A percentile compares a stretch with the other conserved stretches of the same genome.
Conservation (phyloP, 2,329 filamentous ascomycete species). For the Fusarium sublunatum region DNA sequence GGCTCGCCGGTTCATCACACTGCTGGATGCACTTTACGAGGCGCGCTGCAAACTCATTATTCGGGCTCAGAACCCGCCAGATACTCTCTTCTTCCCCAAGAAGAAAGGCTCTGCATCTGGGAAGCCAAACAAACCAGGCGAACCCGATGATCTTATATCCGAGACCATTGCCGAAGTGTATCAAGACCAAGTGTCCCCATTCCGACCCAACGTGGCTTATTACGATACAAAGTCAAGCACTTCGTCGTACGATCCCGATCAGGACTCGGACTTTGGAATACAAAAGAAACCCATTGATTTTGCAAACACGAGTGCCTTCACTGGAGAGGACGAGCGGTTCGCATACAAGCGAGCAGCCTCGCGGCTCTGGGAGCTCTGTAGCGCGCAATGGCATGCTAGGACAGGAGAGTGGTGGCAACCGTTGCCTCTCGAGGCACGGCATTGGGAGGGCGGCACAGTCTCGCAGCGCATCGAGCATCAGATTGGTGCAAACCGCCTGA, state of each 20-base stretch:
- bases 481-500: conserved; percentile 2
- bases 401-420: conserved; percentile 78
- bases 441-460: conserved; percentile 68
- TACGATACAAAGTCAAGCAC: conserved; percentile 64
- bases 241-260: conserved; percentile 65
- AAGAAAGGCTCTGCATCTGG: conserved; percentile 39
- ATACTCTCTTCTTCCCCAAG: conserved; percentile 83
- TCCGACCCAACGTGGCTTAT: conserved; percentile 80
- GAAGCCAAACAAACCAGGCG: conserved; percentile 23
- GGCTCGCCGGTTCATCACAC: conserved; percentile 81
- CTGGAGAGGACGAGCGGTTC: conserved; percentile 84
- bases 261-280: conserved; percentile 66
- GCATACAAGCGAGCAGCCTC: conserved; percentile 82
- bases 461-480: conserved; percentile 39
- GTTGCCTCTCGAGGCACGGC: conserved; percentile 69
- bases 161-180: conserved; percentile 73
- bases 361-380: conserved; percentile 85
- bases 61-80: conserved; percentile 73
- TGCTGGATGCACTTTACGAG: conserved; percentile 84
- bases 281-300: conserved; percentile 68
- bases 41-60: conserved; percentile 81
- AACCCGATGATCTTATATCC: conserved; percentile 54
- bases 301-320: conserved; percentile 73
- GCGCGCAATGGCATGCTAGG: conserved; percentile 75
- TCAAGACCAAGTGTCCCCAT: conserved; percentile 80